Conservation (phyloP, 2,329 filamentous ascomycete species). For the Raffaelea albimanens region DNA sequence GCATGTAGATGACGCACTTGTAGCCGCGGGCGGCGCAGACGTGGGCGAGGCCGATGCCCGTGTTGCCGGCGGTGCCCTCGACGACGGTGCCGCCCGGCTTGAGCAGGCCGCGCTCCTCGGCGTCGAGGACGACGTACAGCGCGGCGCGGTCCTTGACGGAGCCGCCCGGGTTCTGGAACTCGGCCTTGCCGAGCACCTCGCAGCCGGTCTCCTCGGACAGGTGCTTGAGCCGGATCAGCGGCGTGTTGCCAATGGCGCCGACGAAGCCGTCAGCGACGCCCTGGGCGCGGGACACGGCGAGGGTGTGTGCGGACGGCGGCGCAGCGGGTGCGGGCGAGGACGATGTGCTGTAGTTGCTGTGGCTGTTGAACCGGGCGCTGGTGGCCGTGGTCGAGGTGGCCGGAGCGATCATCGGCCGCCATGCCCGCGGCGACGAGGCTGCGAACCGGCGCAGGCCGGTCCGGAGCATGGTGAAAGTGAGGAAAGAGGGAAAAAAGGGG, state of each 20-base stretch:
- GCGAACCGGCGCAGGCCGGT: slow-evolving; percentile 59
- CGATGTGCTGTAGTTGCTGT: no score
- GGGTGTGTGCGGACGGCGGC: slow-evolving; percentile 47
- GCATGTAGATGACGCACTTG: slow-evolving; percentile 98
- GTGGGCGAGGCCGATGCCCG: slow-evolving; percentile 93
- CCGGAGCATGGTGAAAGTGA: slow-evolving; percentile 49
- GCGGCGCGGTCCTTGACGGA: slow-evolving; percentile 95
- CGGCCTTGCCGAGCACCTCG: slow-evolving; percentile 90
- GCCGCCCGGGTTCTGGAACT: slow-evolving; percentile 97
- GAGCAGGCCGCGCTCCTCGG: slow-evolving; percentile 78
- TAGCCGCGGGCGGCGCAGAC: slow-evolving; percentile 90
- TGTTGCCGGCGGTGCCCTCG: slow-evolving; percentile 96
- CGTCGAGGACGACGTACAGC: slow-evolving; percentile 86
- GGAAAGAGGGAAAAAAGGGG: background rate
- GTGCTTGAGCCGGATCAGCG: slow-evolving; percentile 79
- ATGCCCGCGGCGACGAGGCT: slow-evolving; percentile 30
- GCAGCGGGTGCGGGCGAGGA: slow-evolving; percentile 17
- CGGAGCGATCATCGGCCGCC: slow-evolving; percentile 43
- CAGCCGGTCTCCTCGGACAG: slow-evolving; percentile 88
- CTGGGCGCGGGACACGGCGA: slow-evolving; percentile 71
- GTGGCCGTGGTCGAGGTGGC: slow-evolving; percentile 14
- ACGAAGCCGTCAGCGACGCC: slow-evolving; percentile 69
- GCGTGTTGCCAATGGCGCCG: slow-evolving; percentile 97
- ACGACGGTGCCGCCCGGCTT: slow-evolving; percentile 85
- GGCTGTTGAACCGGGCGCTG: no score